Conservation (phyloP, 2,329 filamentous ascomycete genomes). For the Colletotrichum echinochloae region DNA sequence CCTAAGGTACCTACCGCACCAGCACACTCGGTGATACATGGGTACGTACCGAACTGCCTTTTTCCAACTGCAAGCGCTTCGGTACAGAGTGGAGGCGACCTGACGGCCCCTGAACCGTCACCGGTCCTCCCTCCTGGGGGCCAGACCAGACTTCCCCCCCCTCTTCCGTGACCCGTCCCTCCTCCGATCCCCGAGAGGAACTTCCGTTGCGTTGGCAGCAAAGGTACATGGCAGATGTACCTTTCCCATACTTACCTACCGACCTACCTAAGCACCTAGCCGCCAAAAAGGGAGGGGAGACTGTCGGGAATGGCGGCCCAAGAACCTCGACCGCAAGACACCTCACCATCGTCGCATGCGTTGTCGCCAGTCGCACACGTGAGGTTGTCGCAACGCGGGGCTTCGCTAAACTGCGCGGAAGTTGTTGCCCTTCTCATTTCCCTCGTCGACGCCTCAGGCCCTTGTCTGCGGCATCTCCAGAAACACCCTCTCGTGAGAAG, state of each 20-base stretch:
- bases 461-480: background rate
- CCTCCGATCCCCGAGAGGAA: conserved; percentile 13
- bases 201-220: conserved; percentile 20
- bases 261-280: background rate
- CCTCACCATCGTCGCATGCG: conserved; percentile 31
- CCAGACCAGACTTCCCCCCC: conserved; percentile 11
- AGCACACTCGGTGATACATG: background rate
- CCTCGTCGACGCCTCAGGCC: conserved; percentile 8
- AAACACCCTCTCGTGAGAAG: conserved; percentile 25
- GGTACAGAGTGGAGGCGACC: conserved; percentile 13
- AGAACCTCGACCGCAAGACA: conserved; percentile 13
- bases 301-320: conserved; percentile 36
- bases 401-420: conserved; percentile 16
- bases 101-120: conserved; percentile 6
- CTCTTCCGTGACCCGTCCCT: conserved; percentile 21
- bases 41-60: conserved; percentile 17
- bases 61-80: conserved; percentile 1
- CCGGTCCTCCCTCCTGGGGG: conserved; percentile 11
- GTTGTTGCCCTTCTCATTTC: conserved; percentile 11
- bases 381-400: conserved; percentile 35
- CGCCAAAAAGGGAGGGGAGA: background rate
- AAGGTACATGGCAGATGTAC: conserved; percentile 12
- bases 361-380: conserved; percentile 35
- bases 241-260: background rate
- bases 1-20: background rate